These are phyloP conservation scores for Prunella vulgaris DNA, from an alignment of 257 asterid genomes.

Conservation along the genomic window DNA sequence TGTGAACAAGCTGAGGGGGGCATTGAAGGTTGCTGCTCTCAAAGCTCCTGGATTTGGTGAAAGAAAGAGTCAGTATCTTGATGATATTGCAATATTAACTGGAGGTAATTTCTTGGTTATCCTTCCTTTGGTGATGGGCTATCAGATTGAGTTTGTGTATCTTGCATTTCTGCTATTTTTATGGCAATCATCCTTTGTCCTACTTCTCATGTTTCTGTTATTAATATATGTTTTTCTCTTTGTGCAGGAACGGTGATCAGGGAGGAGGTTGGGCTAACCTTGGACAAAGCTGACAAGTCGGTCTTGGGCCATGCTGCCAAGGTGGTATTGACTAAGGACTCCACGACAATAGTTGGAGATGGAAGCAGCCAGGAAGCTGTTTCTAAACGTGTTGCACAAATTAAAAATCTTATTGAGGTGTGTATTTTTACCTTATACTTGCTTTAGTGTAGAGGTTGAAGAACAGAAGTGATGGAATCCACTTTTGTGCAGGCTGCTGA, in stretches of 20 bases:
- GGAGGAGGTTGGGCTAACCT: constrained; percentile 78
- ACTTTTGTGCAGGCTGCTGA: constrained; percentile 60
- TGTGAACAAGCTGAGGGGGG: constrained; percentile 91
- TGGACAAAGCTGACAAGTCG: constrained; percentile 88
- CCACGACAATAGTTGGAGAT: constrained; percentile 92
- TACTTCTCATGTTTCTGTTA: background rate
- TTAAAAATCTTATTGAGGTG: constrained; percentile 84
- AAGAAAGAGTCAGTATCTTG: constrained; percentile 93
- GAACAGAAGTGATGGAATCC: constrained; percentile 1
- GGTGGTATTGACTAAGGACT: constrained; percentile 85
- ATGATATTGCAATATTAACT: constrained; percentile 84
- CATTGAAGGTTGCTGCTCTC: constrained; percentile 91
- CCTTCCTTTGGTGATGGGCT: background rate
- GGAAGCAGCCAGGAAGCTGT: constrained; percentile 94
- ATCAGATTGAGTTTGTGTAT: background rate
- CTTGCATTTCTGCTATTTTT: background rate
- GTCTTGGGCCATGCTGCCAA: constrained; percentile 96
- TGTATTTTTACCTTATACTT: constrained; percentile 8
- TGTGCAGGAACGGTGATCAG: constrained; percentile 84
- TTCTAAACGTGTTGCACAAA: constrained; percentile 76
- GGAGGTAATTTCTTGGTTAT: constrained; percentile 59
- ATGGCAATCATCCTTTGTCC: background rate
- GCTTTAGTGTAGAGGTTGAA: background rate
- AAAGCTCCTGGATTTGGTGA: constrained; percentile 99
- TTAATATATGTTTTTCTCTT: constrained; percentile 8